Evolutionary conservation across 1,139 yeast genomes (phyloP).

Genomic region (Geotrichum europaeum): DNA sequence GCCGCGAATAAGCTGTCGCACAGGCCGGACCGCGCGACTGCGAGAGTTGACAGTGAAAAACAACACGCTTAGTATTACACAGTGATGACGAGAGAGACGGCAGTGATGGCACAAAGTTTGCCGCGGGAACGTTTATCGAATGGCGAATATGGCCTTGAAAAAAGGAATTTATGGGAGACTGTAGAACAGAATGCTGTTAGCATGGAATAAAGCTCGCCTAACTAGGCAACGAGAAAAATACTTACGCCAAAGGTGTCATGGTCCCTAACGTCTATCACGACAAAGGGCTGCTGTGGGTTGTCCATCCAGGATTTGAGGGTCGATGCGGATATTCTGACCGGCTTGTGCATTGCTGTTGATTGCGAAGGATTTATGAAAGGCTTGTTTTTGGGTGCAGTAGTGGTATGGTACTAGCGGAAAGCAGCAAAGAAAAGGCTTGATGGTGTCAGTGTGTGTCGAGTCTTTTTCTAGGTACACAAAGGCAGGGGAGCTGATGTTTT

Average conservation of each 20-base stretch:
- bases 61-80: constrained; percentile 46
- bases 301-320: neutral
- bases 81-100: constrained; percentile 42
- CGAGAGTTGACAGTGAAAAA: constrained; percentile 85
- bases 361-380: neutral
- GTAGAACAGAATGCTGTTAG: constrained; percentile 20
- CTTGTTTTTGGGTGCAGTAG: neutral
- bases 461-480: neutral
- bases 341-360: neutral
- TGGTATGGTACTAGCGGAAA: neutral
- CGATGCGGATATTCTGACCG: neutral
- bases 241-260: constrained; percentile 61
- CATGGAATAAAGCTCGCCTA: neutral
- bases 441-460: neutral
- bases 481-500: neutral
- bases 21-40: constrained; percentile 90
- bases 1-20: constrained; percentile 60
- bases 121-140: constrained; percentile 58
- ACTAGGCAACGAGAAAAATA: constrained; percentile 11
- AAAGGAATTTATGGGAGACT: neutral
- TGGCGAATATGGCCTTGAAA: constrained; percentile 59
- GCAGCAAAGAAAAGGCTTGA: neutral
- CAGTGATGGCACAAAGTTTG: constrained; percentile 41
- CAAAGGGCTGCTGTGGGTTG: neutral
- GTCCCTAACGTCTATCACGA: constrained; percentile 81